These are phyloP conservation scores for Globisporangium nodosum DNA, from an alignment of 352 stramenopile species.

Conservation along the genomic window DNA sequence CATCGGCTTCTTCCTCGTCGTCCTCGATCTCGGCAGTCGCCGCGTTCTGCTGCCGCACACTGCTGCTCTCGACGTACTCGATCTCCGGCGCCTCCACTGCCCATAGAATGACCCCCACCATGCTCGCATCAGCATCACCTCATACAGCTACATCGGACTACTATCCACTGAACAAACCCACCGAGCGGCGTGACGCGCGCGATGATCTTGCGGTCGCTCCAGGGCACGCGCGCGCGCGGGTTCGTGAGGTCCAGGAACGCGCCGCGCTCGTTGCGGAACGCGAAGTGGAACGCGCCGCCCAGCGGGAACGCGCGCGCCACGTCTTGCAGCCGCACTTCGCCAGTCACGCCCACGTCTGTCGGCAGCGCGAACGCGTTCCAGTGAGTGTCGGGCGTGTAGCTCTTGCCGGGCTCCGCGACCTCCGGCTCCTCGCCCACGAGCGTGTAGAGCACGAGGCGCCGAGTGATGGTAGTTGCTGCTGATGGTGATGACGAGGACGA, in stretches of 20 bases:
- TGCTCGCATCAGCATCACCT: neutral
- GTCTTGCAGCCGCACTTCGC: conserved; percentile 38
- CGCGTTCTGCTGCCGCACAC: neutral
- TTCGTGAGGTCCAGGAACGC: conserved; percentile 71
- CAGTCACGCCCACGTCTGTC: conserved; percentile 5
- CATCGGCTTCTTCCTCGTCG: neutral
- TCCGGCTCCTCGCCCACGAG: conserved; percentile 64
- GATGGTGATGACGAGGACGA: neutral
- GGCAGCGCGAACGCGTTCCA: conserved; percentile 71
- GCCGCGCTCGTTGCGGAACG: conserved; percentile 66
- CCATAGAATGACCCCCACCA: neutral
- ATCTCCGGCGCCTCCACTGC: conserved; percentile 37
- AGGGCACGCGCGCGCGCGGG: conserved; percentile 56
- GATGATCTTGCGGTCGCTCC: conserved; percentile 59
- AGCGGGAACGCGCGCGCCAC: conserved; percentile 71
- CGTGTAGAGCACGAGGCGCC: conserved; percentile 52
- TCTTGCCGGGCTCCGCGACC: conserved; percentile 36
- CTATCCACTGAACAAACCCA: conserved; percentile 3
- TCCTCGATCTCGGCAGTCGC: neutral
- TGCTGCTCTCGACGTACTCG: conserved; percentile 22
- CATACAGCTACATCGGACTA: too few species aligned
- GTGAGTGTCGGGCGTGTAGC: conserved; percentile 40
- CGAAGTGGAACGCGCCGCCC: conserved; percentile 61
- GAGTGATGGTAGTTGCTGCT: neutral
- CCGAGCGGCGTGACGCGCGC: conserved; percentile 54